Base-by-base conservation (phyloP, 208 protist genomes). In the Angomonas ambiguus region DNA sequence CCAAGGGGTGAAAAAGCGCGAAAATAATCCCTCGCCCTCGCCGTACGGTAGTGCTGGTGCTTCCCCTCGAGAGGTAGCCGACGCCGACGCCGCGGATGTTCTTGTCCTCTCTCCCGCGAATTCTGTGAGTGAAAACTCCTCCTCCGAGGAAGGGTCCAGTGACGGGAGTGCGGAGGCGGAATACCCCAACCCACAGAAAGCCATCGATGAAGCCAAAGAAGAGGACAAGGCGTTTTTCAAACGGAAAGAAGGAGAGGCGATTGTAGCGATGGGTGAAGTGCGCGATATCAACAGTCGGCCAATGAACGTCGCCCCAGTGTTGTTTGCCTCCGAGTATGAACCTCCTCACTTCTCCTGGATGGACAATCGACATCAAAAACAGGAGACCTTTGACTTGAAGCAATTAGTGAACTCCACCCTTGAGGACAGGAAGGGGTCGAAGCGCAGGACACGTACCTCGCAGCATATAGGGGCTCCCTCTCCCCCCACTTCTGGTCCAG, bases 251-350 rank as follows among this genome's bases (percentile, higher is more conserved):
- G 53, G 30, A 16, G 30, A 30, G 53, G 53, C 22, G 53, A 59
- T 59, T 59, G 53, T 59, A 13, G 30, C 22, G 27, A 11, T 59
- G 53, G 53, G 53, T 2, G 30, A 59, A 34, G 34, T 59, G 10
- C 22, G 25, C 11, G 53, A 59, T 34, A 59, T 34, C 3, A 59
- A 11, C 27, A 59, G 53, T 25, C 11, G 53, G 2, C 53, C 53
- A 34, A 35, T 35, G 22, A 30, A 59, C 27, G 30, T 59, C 27
- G 27, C 53, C 2, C 53, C 30, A 5, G 25, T 25, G 4, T 28
- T 59, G 10, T 59, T 35, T 59, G 53, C 53, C 53, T 59, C 53
- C 24, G 53, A 59, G 10, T 59, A 35, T 32, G 27, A 59, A n/a
- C 27, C 53, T n/a, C 53, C 53, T 4, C 30, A 59, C 53, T 59